Conservation (phyloP, 305 asterid species). For the Solanum hybrid region DNA sequence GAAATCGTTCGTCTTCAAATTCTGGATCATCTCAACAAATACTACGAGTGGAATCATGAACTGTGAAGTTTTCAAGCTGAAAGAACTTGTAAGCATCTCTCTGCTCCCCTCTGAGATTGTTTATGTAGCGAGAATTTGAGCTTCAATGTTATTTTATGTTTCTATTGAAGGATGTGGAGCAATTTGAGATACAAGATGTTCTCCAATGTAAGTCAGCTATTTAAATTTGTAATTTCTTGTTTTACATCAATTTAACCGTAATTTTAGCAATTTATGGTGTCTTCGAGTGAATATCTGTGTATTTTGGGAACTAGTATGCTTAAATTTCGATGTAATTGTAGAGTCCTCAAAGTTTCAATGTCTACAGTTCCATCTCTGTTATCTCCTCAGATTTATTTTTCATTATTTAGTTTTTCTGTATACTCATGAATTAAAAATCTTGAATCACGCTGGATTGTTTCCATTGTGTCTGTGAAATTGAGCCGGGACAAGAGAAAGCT, state of each 20-base stretch:
- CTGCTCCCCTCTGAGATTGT: neutral
- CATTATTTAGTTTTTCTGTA: neutral
- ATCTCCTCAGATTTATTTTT: neutral
- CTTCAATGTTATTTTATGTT: neutral
- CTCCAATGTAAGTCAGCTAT: conserved; percentile 60
- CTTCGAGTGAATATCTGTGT: neutral
- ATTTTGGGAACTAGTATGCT: neutral
- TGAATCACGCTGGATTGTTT: neutral
- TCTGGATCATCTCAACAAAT: neutral
- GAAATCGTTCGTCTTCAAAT: neutral
- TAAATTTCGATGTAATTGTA: neutral
- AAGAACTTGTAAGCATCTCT: conserved; percentile 60
- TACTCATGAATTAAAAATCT: neutral
- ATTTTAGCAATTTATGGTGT: neutral
- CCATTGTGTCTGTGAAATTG: neutral
- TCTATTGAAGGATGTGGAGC: conserved; percentile 68
- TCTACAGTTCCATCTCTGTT: neutral
- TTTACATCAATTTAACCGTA: neutral
- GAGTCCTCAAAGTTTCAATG: no score
- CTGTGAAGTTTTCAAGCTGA: conserved; percentile 75
- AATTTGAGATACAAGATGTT: conserved; percentile 86
- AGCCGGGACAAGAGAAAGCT: neutral
- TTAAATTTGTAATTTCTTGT: neutral
- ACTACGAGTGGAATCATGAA: conserved; percentile 30
- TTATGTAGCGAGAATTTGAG: neutral